Evolutionary conservation across 441 rosid genomes (phyloP).

Genomic region (Populus hybrid): DNA sequence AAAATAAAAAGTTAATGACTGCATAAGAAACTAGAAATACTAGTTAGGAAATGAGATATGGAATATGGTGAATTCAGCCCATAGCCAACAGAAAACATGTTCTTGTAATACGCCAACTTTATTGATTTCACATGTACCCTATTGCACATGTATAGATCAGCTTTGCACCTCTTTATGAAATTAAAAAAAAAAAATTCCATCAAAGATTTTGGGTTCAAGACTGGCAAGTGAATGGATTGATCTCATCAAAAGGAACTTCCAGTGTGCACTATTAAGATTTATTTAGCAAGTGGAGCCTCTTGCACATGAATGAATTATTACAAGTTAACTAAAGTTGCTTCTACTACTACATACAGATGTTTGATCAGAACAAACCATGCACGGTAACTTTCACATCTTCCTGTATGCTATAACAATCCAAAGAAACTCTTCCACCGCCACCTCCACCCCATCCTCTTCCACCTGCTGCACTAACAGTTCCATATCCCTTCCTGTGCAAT

Average conservation of each 20-base stretch:
- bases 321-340: slow-evolving; percentile 24
- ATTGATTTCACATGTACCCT: background rate
- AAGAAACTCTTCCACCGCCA: slow-evolving; percentile 96
- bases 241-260: background rate
- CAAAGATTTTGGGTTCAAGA: background rate
- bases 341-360: slow-evolving; percentile 21
- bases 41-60: no score
- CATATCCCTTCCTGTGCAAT: slow-evolving; percentile 84
- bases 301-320: slow-evolving; percentile 28
- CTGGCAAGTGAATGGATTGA: background rate
- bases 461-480: slow-evolving; percentile 84
- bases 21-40: background rate
- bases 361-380: slow-evolving; percentile 67
- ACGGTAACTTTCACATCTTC: slow-evolving; percentile 83
- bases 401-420: slow-evolving; percentile 96
- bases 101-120: background rate
- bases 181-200: no score
- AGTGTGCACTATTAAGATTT: background rate
- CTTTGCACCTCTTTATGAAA: background rate
- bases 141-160: background rate
- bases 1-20: background rate
- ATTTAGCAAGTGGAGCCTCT: slow-evolving; percentile 4
- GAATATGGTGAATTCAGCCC: background rate
- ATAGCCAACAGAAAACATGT: background rate
- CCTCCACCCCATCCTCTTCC: slow-evolving; percentile 98